Evolutionary conservation across 148 eudicot genomes (phyloP).

Genomic region (Tetragonia tetragonoides): DNA sequence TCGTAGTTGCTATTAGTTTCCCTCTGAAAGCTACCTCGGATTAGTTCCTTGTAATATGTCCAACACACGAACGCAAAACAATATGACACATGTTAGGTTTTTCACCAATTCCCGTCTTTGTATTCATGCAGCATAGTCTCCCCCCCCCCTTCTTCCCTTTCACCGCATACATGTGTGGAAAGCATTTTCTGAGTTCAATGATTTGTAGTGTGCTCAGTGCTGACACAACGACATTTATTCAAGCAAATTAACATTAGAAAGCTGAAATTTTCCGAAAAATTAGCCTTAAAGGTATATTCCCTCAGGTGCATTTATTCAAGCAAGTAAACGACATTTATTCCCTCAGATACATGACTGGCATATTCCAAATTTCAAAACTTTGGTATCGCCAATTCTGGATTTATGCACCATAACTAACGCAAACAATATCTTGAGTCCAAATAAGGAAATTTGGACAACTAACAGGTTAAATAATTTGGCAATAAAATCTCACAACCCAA

Average conservation of each 20-base stretch:
- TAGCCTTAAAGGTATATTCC: too few species aligned
- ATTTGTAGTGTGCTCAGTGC: too few species aligned
- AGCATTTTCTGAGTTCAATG: too few species aligned
- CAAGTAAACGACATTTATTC: too few species aligned
- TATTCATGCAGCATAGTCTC: too few species aligned
- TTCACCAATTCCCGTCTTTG: too few species aligned
- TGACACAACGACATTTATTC: too few species aligned
- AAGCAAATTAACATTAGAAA: neutral
- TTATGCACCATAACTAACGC: neutral
- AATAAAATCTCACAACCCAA: conserved; percentile 11
- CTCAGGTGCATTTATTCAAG: too few species aligned
- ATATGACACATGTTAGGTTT: too few species aligned
- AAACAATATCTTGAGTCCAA: conserved; percentile 1
- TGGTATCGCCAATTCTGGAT: neutral
- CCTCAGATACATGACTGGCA: neutral
- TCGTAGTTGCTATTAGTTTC: neutral
- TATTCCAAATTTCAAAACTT: neutral
- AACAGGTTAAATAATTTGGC: conserved; percentile 14
- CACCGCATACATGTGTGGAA: too few species aligned
- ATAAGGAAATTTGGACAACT: neutral
- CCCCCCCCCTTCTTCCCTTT: too few species aligned
- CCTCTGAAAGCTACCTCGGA: neutral
- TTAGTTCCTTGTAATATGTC: neutral
- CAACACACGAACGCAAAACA: neutral
- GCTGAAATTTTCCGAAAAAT: neutral